Conservation (phyloP, 225 moss, liverwort and hornwort species). For the Climacium dendroides region DNA sequence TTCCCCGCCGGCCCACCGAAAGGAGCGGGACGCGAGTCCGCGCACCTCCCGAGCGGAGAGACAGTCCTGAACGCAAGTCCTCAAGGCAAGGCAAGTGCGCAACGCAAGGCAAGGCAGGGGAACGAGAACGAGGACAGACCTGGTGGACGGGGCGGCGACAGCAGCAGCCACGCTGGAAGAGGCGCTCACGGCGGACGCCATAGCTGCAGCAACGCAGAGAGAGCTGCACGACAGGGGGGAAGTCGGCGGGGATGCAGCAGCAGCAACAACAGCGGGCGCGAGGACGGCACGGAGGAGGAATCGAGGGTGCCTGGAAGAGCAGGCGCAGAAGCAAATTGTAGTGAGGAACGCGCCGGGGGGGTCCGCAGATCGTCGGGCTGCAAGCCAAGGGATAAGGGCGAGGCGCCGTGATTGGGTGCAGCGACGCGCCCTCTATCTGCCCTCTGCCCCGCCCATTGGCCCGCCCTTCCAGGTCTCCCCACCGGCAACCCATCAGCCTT, state of each 20-base stretch:
- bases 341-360: background rate
- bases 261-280: background rate
- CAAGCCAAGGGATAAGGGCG: background rate
- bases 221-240: background rate
- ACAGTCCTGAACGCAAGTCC: background rate
- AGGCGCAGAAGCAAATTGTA: background rate
- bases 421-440: background rate
- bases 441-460: background rate
- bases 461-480: background rate
- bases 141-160: constrained; percentile 42
- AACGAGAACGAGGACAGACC: background rate
- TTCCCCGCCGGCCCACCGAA: background rate
- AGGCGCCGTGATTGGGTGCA: background rate
- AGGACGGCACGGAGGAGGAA: background rate
- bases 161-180: constrained; percentile 35
- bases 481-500: background rate
- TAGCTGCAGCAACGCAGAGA: background rate
- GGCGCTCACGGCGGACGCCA: constrained; percentile 59
- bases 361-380: background rate
- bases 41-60: background rate
- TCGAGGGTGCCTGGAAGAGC: background rate
- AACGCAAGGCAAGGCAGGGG: background rate
- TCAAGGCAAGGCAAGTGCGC: background rate
- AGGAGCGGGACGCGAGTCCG: background rate
- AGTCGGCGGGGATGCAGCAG: background rate